phyloP scores from a whole-genome alignment of 2,329 filamentous ascomycete genomes.

The Teratosphaeria destructans region DNA sequence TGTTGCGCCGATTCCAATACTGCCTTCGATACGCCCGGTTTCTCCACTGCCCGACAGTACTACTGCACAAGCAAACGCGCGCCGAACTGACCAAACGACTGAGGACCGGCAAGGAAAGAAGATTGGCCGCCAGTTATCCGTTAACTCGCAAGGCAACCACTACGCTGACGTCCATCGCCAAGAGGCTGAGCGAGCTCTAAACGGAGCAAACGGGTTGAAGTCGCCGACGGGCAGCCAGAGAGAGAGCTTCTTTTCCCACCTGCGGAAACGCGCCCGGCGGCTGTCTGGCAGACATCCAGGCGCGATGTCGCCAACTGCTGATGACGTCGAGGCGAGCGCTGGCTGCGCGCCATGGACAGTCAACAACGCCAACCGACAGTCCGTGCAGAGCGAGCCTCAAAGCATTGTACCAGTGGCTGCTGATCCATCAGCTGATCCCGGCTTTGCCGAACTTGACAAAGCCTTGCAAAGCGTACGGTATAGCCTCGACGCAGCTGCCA shows the following conservation, averaged over 20 bases:
- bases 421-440: constrained; percentile 36
- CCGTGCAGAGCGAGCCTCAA: constrained; percentile 48
- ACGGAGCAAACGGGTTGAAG: constrained; percentile 63
- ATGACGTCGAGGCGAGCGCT: constrained; percentile 73
- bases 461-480: constrained; percentile 51
- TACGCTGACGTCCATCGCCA: constrained; percentile 83
- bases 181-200: constrained; percentile 83
- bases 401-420: constrained; percentile 42
- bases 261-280: constrained; percentile 82
- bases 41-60: constrained; percentile 94
- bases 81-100: constrained; percentile 32
- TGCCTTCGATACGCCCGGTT: constrained; percentile 87
- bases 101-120: constrained; percentile 72
- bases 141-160: constrained; percentile 85
- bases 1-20: constrained; percentile 84
- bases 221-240: constrained; percentile 74
- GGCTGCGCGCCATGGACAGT: constrained; percentile 76
- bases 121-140: constrained; percentile 85
- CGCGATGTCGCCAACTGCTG: constrained; percentile 64
- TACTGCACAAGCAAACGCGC: constrained; percentile 72
- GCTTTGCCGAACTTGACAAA: constrained; percentile 51
- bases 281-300: constrained; percentile 80
- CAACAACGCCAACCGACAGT: constrained; percentile 65
- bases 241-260: constrained; percentile 96
- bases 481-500: constrained; percentile 40